A percentile compares a stretch with the other conserved stretches of the same genome.
These are phyloP conservation scores for Agastache rugosa DNA, from an alignment of 257 asterid genomes.

Conservation along the genomic window DNA sequence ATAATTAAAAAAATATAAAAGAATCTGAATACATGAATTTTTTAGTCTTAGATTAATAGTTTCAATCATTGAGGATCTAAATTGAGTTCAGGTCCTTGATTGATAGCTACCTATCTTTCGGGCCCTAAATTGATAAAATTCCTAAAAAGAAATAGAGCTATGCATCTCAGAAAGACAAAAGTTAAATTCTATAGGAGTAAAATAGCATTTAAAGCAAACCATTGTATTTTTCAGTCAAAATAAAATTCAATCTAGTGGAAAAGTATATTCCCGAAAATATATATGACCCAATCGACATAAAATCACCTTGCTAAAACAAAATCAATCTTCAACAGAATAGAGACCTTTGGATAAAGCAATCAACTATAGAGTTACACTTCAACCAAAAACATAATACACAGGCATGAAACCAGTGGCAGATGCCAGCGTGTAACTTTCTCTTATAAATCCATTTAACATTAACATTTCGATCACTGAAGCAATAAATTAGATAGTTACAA, in stretches of 20 bases:
- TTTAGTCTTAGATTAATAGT: not conserved
- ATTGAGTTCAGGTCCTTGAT: too few relatives aligned
- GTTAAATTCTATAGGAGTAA: not conserved
- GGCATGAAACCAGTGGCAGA: not conserved
- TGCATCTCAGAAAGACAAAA: not conserved
- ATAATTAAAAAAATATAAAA: not conserved
- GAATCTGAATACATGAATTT: not conserved
- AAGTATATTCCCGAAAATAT: too few relatives aligned
- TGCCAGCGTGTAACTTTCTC: not conserved
- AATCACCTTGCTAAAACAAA: too few relatives aligned
- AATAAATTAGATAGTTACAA: too few relatives aligned
- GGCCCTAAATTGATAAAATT: too few relatives aligned
- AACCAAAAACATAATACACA: too few relatives aligned
- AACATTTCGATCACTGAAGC: not conserved
- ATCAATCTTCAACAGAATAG: too few relatives aligned
- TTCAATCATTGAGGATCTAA: not conserved
- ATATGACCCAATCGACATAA: too few relatives aligned
- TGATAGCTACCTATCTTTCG: too few relatives aligned
- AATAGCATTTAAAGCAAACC: constrained; percentile 5
- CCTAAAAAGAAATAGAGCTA: not conserved
- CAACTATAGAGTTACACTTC: too few relatives aligned
- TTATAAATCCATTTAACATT: not conserved
- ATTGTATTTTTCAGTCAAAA: not conserved
- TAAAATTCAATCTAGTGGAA: not conserved
- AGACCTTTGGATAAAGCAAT: too few relatives aligned